These are phyloP conservation scores for Populus hybrid DNA, from an alignment of 441 rosid genomes.

Conservation along the genomic window DNA sequence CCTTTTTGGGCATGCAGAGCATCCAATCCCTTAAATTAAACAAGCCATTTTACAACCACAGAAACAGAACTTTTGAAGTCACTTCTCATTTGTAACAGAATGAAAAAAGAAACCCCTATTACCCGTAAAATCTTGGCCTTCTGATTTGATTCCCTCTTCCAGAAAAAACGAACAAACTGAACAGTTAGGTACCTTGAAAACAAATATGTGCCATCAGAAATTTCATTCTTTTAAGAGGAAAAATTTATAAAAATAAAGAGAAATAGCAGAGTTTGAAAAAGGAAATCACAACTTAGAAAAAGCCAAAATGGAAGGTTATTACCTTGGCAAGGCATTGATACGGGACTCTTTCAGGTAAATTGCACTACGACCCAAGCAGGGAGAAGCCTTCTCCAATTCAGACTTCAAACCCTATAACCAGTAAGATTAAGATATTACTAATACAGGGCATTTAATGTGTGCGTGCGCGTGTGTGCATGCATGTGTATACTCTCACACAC, in stretches of 20 bases:
- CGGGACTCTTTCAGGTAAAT: slow-evolving; percentile 78
- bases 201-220: not conserved
- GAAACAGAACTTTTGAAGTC: not conserved
- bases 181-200: slow-evolving; percentile 79
- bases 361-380: slow-evolving; percentile 80
- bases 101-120: slow-evolving; percentile 14
- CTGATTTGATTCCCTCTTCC: slow-evolving; percentile 99
- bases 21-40: not conserved
- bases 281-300: slow-evolving; percentile 2
- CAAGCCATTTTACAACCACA: not conserved
- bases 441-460: not conserved
- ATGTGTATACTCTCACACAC: no score
- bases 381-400: slow-evolving; percentile 89
- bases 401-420: slow-evolving; percentile 73
- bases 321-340: slow-evolving; percentile 81
- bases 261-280: not conserved
- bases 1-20: not conserved
- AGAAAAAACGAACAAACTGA: slow-evolving; percentile 98
- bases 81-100: not conserved
- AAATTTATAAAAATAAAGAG: not conserved
- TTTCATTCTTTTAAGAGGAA: not conserved
- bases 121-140: slow-evolving; percentile 98
- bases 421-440: slow-evolving; percentile 7
- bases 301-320: not conserved
- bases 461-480: accelerated